These are phyloP conservation scores for Globomyces pollinis-pini DNA, from an alignment of 192 early-diverging fungal species.

Conservation along the genomic window DNA sequence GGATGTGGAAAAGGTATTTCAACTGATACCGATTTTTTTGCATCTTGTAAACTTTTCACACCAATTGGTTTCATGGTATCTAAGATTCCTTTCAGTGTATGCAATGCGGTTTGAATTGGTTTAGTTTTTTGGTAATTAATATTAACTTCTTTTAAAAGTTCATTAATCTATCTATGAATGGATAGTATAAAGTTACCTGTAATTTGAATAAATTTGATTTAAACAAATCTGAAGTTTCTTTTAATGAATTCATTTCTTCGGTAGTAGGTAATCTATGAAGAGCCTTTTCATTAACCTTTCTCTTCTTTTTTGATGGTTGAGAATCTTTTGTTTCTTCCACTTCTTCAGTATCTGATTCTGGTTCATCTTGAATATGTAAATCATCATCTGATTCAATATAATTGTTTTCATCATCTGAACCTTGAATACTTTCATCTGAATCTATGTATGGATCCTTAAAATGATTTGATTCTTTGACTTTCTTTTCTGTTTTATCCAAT, in stretches of 20 bases:
- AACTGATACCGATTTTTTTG: conserved; percentile 13
- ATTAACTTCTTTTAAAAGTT: conserved; percentile 63
- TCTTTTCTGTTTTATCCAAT: background rate
- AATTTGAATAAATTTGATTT: conserved; percentile 89
- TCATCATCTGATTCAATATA: background rate
- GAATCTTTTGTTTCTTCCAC: background rate
- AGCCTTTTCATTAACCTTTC: background rate
- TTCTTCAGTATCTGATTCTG: background rate
- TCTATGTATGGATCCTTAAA: background rate
- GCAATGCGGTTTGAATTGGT: conserved; percentile 54
- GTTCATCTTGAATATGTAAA: background rate
- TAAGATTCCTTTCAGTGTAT: conserved; percentile 60
- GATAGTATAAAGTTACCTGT: too few relatives aligned
- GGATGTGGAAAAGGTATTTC: conserved; percentile 49
- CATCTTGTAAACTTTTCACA: conserved; percentile 30
- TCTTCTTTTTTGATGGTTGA: conserved; percentile 1
- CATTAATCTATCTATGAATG: too few relatives aligned
- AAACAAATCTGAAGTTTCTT: conserved; percentile 41
- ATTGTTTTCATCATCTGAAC: background rate
- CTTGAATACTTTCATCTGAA: background rate
- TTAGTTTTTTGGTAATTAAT: conserved; percentile 36
- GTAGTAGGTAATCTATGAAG: conserved; percentile 1
- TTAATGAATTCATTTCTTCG: background rate
- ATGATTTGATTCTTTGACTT: background rate
- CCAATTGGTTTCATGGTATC: conserved; percentile 47